Evolutionary conservation across 192 early-diverging fungal species (phyloP), one percentile per base, ranked within the genome.

Genomic region (Phycomyces blakesleeanus): DNA sequence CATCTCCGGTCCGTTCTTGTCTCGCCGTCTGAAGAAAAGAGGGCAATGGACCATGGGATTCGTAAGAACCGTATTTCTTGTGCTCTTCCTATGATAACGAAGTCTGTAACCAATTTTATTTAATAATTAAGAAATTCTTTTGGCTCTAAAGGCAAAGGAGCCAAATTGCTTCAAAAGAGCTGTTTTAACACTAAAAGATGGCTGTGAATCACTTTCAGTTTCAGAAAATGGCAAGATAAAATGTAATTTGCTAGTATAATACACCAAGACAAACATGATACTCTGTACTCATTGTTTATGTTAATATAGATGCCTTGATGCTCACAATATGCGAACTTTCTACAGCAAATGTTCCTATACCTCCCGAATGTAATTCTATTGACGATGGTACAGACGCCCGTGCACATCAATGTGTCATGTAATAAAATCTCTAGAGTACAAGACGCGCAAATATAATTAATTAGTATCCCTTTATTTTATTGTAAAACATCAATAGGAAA

Each of bases 321-420:
- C 44, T 47, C 18, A 47, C 44, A 3, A 3, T 47, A 47, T 47
- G 44, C 11, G 44, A 47, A 12, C 44, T 47, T n/a, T 47, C 44
- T 47, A 47, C 44, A n/a, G 44, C 44, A 2, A 47, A 18, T 47
- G 18, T 47, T 14, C 12, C 12, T 3, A 18, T 18, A 47, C 44
- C 44, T 47, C 12, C 15, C 12, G 44, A 47, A 18, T 47, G 44
- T 47, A 47, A 18, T n/a, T 14, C 12, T 18, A 47, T 47, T 47
- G 44, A 47, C 18, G 18, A 18, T 18, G 12, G 44, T 47, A 47
- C 44, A 18, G 44, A 47, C 18, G 18, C 12, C 12, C 44, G 18
- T n/a, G 44, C 44, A 47, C 44, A 47, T 2, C 44, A 47, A 18
- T 47, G 44, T 47, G 44, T 47, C 44, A 47, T 47, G 44, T 47